Conservation (phyloP, 345 rosid species). For the Euclidium syriacum region DNA sequence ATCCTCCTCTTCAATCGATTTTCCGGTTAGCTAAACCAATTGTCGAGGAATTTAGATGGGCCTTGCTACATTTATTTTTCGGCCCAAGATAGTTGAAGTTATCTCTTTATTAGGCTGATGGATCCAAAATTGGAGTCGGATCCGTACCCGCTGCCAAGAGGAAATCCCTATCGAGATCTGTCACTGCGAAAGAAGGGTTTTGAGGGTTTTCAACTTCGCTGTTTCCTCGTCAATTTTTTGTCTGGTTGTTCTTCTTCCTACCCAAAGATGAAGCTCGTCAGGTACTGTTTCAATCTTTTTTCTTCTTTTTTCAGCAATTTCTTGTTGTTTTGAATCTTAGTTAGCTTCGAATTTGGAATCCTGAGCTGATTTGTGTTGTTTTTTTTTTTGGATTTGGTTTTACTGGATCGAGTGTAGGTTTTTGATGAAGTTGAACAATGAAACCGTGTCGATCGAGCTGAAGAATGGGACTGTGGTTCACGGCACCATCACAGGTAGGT, state of each 20-base stretch:
- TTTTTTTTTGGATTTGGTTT: not conserved
- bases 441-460: slow-evolving; percentile 93
- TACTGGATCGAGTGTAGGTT: slow-evolving; percentile 51
- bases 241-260: slow-evolving; percentile 6
- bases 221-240: not conserved
- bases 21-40: slow-evolving; percentile 7
- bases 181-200: slow-evolving; percentile 17
- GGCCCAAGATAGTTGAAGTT: not conserved
- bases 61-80: not conserved
- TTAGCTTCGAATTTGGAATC: not conserved
- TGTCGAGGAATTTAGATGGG: slow-evolving; percentile 4
- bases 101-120: not conserved
- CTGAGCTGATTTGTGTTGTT: not conserved
- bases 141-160: slow-evolving; percentile 3
- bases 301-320: not conserved
- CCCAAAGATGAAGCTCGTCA: slow-evolving; percentile 46
- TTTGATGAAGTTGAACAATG: slow-evolving; percentile 97
- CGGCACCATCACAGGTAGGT: slow-evolving; percentile 85
- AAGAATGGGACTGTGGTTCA: slow-evolving; percentile 93
- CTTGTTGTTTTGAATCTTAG: not conserved
- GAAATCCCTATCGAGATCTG: not conserved
- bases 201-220: slow-evolving; percentile 10
- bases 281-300: slow-evolving; percentile 23
- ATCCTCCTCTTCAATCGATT: not conserved
- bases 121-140: slow-evolving; percentile 11